Percentiles rank a stretch among this genome's conserved stretches.
These are phyloP conservation scores for Cordyceps militaris DNA, from an alignment of 2,329 filamentous ascomycete species.

Conservation along the genomic window DNA sequence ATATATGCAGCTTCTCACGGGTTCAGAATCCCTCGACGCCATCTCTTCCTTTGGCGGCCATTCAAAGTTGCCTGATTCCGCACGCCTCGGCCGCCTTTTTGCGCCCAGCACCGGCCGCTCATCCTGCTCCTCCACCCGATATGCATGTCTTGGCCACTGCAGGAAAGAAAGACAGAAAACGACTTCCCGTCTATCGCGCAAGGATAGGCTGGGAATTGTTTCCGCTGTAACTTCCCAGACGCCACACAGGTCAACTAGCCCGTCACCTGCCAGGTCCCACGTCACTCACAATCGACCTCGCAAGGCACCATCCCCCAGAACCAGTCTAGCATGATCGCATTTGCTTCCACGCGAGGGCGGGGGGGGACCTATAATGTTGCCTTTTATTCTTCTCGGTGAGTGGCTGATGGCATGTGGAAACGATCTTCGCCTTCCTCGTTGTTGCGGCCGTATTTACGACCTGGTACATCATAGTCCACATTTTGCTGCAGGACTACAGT, in stretches of 20 bases:
- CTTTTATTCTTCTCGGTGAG: background rate
- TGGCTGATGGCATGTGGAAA: background rate
- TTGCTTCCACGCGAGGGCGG: background rate
- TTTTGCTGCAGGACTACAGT: background rate
- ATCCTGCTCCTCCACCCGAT: too few species aligned
- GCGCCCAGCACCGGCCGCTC: background rate
- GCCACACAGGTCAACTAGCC: background rate
- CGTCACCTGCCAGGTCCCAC: background rate
- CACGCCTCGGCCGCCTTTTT: background rate
- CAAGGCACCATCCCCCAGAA: background rate
- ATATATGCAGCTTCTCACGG: conserved; percentile 1
- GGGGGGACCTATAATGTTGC: too few species aligned
- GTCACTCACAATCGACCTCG: background rate
- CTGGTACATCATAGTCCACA: background rate
- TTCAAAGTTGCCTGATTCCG: background rate
- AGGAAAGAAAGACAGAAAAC: background rate
- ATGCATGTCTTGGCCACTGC: conserved; percentile 1
- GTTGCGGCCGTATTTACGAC: background rate
- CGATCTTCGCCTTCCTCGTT: background rate
- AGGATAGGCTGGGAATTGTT: background rate
- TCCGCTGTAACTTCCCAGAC: background rate
- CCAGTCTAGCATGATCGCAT: background rate
- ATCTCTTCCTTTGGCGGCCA: background rate
- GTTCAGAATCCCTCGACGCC: background rate
- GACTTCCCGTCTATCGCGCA: background rate